These are phyloP conservation scores for California macrophylla DNA, from an alignment of 441 rosid species.

Conservation along the genomic window DNA sequence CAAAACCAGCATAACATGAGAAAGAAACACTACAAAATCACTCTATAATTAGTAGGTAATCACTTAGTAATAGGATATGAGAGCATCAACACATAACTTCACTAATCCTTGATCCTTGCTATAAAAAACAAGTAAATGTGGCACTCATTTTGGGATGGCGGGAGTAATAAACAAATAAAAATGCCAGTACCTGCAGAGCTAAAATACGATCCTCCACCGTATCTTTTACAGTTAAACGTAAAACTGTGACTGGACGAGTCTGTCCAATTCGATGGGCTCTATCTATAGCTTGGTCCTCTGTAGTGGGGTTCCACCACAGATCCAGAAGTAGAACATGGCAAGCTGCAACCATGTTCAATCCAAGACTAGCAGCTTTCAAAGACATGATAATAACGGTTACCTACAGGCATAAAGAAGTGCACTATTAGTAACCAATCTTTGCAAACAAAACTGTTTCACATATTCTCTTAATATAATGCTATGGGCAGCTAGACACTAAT, in stretches of 20 bases:
- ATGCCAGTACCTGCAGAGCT: conserved; percentile 52
- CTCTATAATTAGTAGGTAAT: not conserved
- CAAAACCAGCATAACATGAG: not conserved
- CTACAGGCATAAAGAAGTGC: conserved; percentile 26
- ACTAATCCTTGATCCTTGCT: not conserved
- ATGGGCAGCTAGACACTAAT: too few species aligned
- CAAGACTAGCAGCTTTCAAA: conserved; percentile 90
- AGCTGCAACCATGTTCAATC: conserved; percentile 92
- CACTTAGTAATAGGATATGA: not conserved
- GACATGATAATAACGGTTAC: conserved; percentile 90
- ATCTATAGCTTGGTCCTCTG: conserved; percentile 92
- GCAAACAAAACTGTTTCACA: not conserved
- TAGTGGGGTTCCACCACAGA: conserved; percentile 97
- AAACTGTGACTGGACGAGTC: conserved; percentile 74
- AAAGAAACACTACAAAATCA: not conserved
- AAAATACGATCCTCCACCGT: conserved; percentile 87
- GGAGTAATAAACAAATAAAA: not conserved
- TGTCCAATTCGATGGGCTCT: conserved; percentile 97
- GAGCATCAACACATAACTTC: not conserved
- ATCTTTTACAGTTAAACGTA: conserved; percentile 74
- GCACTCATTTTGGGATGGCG: not conserved
- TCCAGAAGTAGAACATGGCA: conserved; percentile 74
- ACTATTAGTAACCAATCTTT: not conserved
- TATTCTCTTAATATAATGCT: not conserved
- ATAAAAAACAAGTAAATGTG: not conserved